phyloP scores from a whole-genome alignment of 345 rosid species.

The Adansonia digitata region DNA sequence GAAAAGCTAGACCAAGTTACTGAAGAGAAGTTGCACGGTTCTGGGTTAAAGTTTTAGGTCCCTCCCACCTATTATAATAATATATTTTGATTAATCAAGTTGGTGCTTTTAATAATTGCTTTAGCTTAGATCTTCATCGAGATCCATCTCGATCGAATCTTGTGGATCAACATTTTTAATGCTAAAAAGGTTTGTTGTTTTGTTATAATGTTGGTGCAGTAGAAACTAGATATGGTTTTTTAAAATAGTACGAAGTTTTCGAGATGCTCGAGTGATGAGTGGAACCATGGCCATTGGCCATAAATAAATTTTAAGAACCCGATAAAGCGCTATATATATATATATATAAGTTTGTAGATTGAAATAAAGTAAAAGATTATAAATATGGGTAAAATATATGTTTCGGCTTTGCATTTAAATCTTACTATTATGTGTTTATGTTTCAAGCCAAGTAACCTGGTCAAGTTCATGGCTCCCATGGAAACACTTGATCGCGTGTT shows the following conservation, averaged over 20 bases:
- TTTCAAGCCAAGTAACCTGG: too few relatives aligned
- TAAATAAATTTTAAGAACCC: too few relatives aligned
- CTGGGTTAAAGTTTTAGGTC: slow-evolving; percentile 27
- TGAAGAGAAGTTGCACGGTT: slow-evolving; percentile 26
- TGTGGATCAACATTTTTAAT: not conserved
- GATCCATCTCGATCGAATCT: not conserved
- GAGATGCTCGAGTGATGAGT: not conserved
- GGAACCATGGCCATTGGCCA: not conserved
- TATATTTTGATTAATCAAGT: not conserved
- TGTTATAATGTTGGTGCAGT: not conserved
- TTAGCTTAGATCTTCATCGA: not conserved
- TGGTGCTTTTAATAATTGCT: not conserved
- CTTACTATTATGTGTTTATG: too few relatives aligned
- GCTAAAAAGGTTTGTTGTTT: not conserved
- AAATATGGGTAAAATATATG: too few relatives aligned
- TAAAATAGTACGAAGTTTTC: not conserved
- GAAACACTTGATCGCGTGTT: too few relatives aligned
- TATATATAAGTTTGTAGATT: too few relatives aligned
- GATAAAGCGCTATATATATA: too few relatives aligned
- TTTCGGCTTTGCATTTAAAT: too few relatives aligned
- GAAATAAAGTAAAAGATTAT: too few relatives aligned
- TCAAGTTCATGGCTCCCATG: too few relatives aligned
- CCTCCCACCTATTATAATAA: not conserved
- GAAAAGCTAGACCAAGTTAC: slow-evolving; percentile 33
- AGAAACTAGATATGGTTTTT: not conserved